Conservation (phyloP, 2,329 filamentous ascomycete species). For the Paramyrothecium roridum region DNA sequence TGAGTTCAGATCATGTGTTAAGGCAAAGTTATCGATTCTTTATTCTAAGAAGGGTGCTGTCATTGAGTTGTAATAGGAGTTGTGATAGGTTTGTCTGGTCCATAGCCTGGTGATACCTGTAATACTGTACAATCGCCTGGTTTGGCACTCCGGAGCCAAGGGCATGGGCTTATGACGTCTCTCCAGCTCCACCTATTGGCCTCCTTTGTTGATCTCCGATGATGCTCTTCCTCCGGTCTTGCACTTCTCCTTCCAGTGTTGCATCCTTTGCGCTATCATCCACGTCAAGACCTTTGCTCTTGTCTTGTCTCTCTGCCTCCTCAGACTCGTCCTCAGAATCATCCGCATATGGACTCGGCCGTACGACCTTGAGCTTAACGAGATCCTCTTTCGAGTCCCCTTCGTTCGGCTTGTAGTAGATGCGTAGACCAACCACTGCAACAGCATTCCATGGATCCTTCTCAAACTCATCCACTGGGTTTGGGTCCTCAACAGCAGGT, state of each 20-base stretch:
- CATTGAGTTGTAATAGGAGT: background rate
- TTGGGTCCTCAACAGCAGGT: background rate
- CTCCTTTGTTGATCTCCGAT: constrained; percentile 15
- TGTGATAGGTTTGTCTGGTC: background rate
- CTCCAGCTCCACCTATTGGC: background rate
- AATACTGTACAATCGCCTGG: background rate
- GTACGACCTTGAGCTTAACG: constrained; percentile 35
- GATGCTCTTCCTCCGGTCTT: constrained; percentile 32
- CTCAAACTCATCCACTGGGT: constrained; percentile 38
- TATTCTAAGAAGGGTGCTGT: background rate
- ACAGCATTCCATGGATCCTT: constrained; percentile 62
- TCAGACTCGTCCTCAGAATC: constrained; percentile 17
- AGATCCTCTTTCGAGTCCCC: constrained; percentile 26
- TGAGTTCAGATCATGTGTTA: background rate
- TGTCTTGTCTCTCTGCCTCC: constrained; percentile 19
- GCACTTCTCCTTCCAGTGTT: constrained; percentile 29
- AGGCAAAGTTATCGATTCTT: background rate
- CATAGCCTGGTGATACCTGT: background rate
- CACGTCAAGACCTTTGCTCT: constrained; percentile 34
- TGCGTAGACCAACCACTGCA: constrained; percentile 57
- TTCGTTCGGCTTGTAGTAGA: constrained; percentile 49
- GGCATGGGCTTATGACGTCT: background rate
- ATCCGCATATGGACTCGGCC: constrained; percentile 30
- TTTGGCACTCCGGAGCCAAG: too few relatives aligned
- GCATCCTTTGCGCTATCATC: constrained; percentile 45